Conservation (phyloP, 768 basidiomycete species). For the Pisolithus sp. region DNA sequence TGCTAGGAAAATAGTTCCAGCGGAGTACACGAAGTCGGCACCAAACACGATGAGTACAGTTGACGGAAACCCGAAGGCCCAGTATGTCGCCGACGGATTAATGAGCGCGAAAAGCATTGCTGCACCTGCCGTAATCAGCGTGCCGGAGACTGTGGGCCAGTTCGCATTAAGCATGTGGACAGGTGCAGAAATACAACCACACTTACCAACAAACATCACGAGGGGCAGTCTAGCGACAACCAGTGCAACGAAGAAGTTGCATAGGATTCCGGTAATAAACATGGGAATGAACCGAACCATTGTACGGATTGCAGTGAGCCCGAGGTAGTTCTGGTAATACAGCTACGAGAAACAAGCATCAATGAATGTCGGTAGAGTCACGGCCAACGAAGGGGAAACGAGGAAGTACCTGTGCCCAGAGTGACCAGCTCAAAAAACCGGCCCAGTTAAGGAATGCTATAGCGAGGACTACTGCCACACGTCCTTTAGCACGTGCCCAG, state of each 20-base stretch:
- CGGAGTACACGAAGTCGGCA: constrained; percentile 69
- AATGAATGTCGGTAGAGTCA: too few relatives aligned
- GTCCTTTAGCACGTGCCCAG: constrained; percentile 58
- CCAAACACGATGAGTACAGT: constrained; percentile 62
- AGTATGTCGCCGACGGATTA: constrained; percentile 49
- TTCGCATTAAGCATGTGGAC: not conserved
- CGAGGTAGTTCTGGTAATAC: constrained; percentile 64
- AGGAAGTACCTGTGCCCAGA: constrained; percentile 39
- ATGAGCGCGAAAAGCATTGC: constrained; percentile 67
- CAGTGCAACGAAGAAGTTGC: constrained; percentile 60
- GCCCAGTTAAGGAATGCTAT: constrained; percentile 65
- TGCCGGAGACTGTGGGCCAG: constrained; percentile 40
- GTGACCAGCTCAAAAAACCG: constrained; percentile 47
- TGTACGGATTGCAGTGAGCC: constrained; percentile 48
- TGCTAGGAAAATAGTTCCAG: constrained; percentile 70
- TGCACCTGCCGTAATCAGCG: constrained; percentile 49
- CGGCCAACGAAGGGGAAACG: not conserved
- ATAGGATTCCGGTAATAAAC: constrained; percentile 56
- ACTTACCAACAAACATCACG: constrained; percentile 49
- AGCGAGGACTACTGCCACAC: constrained; percentile 52
- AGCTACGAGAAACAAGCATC: constrained; percentile 32
- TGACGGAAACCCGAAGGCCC: constrained; percentile 73
- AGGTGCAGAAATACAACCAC: not conserved
- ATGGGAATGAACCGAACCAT: constrained; percentile 68
- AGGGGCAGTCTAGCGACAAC: constrained; percentile 51